Evolutionary conservation across 805 yeast species (phyloP).

Genomic region (Kuraishia borneana): DNA sequence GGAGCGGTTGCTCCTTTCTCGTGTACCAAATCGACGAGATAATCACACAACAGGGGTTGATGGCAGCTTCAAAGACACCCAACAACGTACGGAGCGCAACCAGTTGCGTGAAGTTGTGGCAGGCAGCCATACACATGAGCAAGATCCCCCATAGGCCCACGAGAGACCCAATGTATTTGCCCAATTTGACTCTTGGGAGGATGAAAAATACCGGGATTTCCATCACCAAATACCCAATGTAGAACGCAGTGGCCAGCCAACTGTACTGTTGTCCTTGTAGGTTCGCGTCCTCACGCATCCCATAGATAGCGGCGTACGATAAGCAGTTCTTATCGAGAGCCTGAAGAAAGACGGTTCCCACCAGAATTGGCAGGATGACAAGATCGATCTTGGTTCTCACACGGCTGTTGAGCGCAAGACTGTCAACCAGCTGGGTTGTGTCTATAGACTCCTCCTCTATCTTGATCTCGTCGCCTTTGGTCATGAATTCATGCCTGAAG

Average conservation of each 20-base stretch:
- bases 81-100: slow-evolving; percentile 34
- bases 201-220: slow-evolving; percentile 42
- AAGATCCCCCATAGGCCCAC: slow-evolving; percentile 35
- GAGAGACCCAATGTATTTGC: slow-evolving; percentile 22
- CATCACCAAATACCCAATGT: slow-evolving; percentile 50
- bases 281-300: slow-evolving; percentile 25
- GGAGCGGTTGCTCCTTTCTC: slow-evolving; percentile 18
- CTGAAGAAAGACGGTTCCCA: slow-evolving; percentile 31
- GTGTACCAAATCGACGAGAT: slow-evolving; percentile 23
- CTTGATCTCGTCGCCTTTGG: too few species aligned
- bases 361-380: slow-evolving; percentile 1
- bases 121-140: slow-evolving; percentile 34
- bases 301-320: slow-evolving; percentile 37
- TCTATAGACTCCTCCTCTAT: too few species aligned
- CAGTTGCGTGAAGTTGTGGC: slow-evolving; percentile 34
- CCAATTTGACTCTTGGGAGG: slow-evolving; percentile 23
- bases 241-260: slow-evolving; percentile 52
- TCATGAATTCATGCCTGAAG: too few species aligned
- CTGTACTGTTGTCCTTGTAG: slow-evolving; percentile 32
- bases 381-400: slow-evolving; percentile 1
- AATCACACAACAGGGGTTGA: slow-evolving; percentile 23
- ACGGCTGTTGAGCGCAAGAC: too few species aligned
- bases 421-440: too few species aligned
- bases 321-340: slow-evolving; percentile 50
- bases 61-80: slow-evolving; percentile 29